Conservation (phyloP, 768 basidiomycete genomes). For the Tylopilus cervinicoccineus region DNA sequence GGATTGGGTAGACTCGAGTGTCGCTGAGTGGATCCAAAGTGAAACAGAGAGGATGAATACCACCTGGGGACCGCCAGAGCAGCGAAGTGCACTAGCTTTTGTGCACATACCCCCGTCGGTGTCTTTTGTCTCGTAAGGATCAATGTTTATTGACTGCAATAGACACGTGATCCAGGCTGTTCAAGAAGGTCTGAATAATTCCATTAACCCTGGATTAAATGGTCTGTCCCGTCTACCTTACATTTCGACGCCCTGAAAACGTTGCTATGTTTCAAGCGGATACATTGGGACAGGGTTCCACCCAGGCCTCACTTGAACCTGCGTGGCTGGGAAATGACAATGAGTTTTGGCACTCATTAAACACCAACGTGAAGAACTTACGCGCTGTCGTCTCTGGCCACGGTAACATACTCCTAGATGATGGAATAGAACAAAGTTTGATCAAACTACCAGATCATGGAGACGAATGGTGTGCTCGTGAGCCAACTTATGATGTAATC, state of each 20-base stretch:
- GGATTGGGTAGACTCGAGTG: conserved; percentile 67
- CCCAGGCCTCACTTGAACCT: conserved; percentile 47
- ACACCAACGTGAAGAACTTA: conserved; percentile 56
- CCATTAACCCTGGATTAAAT: conserved; percentile 40
- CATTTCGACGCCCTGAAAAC: not conserved
- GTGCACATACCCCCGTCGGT: conserved; percentile 74
- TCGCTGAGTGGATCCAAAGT: conserved; percentile 55
- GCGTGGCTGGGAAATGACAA: conserved; percentile 43
- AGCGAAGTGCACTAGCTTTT: conserved; percentile 59
- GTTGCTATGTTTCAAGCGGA: conserved; percentile 41
- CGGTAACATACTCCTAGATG: conserved; percentile 37
- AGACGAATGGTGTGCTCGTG: conserved; percentile 74
- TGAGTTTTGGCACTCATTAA: conserved; percentile 61
- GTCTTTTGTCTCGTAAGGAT: not conserved
- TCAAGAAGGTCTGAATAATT: conserved; percentile 34
- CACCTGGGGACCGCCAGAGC: conserved; percentile 53
- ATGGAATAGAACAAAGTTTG: not conserved
- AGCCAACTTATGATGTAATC: conserved; percentile 54
- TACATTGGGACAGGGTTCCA: conserved; percentile 49
- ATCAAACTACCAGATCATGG: conserved; percentile 54
- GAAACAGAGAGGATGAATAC: conserved; percentile 53
- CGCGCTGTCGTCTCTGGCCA: conserved; percentile 70
- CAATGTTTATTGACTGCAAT: not conserved
- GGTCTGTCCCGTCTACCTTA: conserved; percentile 22
- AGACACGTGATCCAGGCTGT: conserved; percentile 32